Base-by-base conservation (phyloP, 2,329 filamentous ascomycete genomes). In the Colletotrichum agaves region DNA sequence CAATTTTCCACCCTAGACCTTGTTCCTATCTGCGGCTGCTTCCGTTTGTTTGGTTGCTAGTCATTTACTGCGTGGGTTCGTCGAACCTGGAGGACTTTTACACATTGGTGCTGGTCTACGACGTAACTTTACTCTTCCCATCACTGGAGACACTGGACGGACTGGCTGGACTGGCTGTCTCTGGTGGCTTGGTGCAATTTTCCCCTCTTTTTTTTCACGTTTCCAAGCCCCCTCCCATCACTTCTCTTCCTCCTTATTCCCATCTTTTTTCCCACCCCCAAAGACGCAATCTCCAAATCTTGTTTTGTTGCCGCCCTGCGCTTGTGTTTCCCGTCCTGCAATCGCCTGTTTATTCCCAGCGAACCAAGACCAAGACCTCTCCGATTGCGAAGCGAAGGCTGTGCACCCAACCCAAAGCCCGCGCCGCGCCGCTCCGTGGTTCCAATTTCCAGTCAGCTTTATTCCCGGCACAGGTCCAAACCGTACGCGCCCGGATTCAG, bases 331-430 rank as follows among this genome's bases (percentile, higher is more conserved):
- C 41, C 44, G 46, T 35, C 53, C 57, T 44, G 49, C 69, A 65
- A 66, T 70, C 65, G 39, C 69, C 69, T 58, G 69, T 61, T 70
- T 69, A 70, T 70, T 70, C 61, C 69, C 69, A 70, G 65, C 35
- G 60, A 46, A 11, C 46, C 52, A 53, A 31, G 31, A 53, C 58
- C 60, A 67, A 63, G 43, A 56, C 44, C 43, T 50, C 43, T 50
- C 35, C 56, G 19, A 39, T 23, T 50, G 43, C 59, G 59, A 56
- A 11, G 43, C 59, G 59, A 56, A 11, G 19, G 27, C 21, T 49
- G 61, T 7, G 46, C 61, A n/a, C 52, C 43, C 47, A 31, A 37
- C 33, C 17, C 19, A 15, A 55, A 27, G 27, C 6, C 50, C n/a
- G n/a, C n/a, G n/a, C 31, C 50, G 33, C 50, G 50, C 50, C 50